Evolutionary conservation across 495 filamentous ascomycete species (phyloP).

Genomic region (Sporormia fimetaria): DNA sequence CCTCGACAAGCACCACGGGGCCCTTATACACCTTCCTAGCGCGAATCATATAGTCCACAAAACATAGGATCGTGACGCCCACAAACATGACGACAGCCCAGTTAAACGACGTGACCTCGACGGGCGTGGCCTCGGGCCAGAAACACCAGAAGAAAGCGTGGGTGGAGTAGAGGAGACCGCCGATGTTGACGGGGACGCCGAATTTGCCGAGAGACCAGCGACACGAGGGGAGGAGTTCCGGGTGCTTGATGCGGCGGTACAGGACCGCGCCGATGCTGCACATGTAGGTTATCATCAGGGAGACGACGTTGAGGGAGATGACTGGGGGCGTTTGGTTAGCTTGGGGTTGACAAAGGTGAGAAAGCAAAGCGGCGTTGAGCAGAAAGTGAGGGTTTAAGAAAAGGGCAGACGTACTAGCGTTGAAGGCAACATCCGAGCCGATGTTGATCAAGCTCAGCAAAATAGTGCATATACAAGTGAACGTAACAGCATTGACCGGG

Average conservation of each 20-base stretch:
- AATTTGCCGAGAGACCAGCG: conserved; percentile 25
- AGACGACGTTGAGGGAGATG: conserved; percentile 33
- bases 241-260: conserved; percentile 19
- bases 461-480: conserved; percentile 40
- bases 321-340: conserved; percentile 30
- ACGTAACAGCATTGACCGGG: conserved; percentile 41
- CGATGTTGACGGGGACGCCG: conserved; percentile 24
- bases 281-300: conserved; percentile 24
- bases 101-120: conserved; percentile 22
- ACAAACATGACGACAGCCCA: conserved; percentile 29
- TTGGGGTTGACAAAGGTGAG: conserved; percentile 28
- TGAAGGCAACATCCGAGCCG: conserved; percentile 46
- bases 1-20: conserved; percentile 24
- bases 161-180: conserved; percentile 22
- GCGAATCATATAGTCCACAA: conserved; percentile 16
- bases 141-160: conserved; percentile 32
- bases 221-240: conserved; percentile 23
- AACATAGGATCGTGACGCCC: conserved; percentile 12
- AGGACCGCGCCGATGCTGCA: conserved; percentile 26
- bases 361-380: conserved; percentile 35
- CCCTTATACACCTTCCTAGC: conserved; percentile 25
- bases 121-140: conserved; percentile 27
- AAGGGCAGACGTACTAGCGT: conserved; percentile 41
- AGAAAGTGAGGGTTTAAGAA: too few relatives aligned
- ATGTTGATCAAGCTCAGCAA: conserved; percentile 51